Evolutionary conservation across 257 asterid genomes (phyloP).

Genomic region (Plantago elongata): DNA sequence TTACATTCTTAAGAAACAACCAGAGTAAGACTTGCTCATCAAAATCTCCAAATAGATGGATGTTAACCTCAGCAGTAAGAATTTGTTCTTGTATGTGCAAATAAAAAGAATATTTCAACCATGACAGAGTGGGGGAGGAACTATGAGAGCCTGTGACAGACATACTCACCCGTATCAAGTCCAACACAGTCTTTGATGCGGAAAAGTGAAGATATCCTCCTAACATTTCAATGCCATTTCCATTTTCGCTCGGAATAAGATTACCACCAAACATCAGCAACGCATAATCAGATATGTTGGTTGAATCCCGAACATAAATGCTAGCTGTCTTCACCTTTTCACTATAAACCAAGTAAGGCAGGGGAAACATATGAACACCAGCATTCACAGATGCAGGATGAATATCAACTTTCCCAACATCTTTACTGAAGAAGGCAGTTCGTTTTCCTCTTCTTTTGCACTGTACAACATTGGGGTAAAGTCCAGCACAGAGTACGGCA

Average conservation of each 20-base stretch:
- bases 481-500: constrained; percentile 93
- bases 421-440: constrained; percentile 72
- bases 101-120: too few species aligned
- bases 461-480: constrained; percentile 93
- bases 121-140: not conserved
- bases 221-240: constrained; percentile 92
- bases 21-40: too few species aligned
- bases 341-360: constrained; percentile 83
- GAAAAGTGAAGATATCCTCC: constrained; percentile 95
- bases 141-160: constrained; percentile 5
- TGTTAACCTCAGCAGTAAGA: too few species aligned
- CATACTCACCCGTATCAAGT: constrained; percentile 57
- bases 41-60: too few species aligned
- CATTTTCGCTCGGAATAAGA: constrained; percentile 64
- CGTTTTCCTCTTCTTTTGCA: constrained; percentile 94
- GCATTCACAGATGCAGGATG: constrained; percentile 96
- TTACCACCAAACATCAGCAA: constrained; percentile 94
- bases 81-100: too few species aligned
- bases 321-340: constrained; percentile 82
- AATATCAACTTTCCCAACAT: constrained; percentile 83
- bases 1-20: not conserved
- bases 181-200: constrained; percentile 70
- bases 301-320: constrained; percentile 75
- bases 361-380: constrained; percentile 70
- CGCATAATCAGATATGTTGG: constrained; percentile 90